A percentile compares a stretch with the other conserved stretches of the same genome.
phyloP scores from a whole-genome alignment of 495 filamentous ascomycete species.

The Xylaria palmicola region DNA sequence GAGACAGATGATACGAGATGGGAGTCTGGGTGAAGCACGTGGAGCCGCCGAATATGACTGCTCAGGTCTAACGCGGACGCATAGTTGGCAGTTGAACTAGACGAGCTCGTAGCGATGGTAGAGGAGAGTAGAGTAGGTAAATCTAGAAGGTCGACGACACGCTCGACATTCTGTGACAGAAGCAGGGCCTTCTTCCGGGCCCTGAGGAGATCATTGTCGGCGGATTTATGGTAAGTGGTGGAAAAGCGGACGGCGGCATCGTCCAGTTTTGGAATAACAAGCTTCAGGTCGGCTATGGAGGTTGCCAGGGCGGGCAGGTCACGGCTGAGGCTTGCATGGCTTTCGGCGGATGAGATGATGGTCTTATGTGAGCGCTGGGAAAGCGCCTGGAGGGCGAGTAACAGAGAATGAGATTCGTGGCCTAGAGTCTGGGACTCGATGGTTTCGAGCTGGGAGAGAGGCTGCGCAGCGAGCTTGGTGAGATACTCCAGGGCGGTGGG shows the following conservation, averaged over 20 bases:
- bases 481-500: constrained; percentile 80
- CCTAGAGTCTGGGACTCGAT: constrained; percentile 77
- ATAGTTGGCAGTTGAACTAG: constrained; percentile 59
- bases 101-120: constrained; percentile 46
- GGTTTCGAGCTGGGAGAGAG: constrained; percentile 67
- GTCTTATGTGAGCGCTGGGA: constrained; percentile 90
- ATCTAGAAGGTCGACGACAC: constrained; percentile 87
- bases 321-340: constrained; percentile 67
- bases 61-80: constrained; percentile 88
- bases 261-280: constrained; percentile 77
- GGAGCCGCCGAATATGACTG: constrained; percentile 87
- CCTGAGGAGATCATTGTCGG: constrained; percentile 68
- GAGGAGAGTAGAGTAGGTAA: constrained; percentile 83
- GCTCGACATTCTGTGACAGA: constrained; percentile 84
- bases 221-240: constrained; percentile 72
- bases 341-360: constrained; percentile 75
- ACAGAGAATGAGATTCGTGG: constrained; percentile 77
- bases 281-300: constrained; percentile 62
- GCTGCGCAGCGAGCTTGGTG: constrained; percentile 72
- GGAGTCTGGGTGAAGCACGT: constrained; percentile 78
- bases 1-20: constrained; percentile 70
- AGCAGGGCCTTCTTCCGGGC: constrained; percentile 78
- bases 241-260: constrained; percentile 75
- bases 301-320: constrained; percentile 66
- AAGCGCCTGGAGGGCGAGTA: constrained; percentile 81